Conservation (phyloP, 768 basidiomycete genomes). For the Xerocomus brunneocitrinus region DNA sequence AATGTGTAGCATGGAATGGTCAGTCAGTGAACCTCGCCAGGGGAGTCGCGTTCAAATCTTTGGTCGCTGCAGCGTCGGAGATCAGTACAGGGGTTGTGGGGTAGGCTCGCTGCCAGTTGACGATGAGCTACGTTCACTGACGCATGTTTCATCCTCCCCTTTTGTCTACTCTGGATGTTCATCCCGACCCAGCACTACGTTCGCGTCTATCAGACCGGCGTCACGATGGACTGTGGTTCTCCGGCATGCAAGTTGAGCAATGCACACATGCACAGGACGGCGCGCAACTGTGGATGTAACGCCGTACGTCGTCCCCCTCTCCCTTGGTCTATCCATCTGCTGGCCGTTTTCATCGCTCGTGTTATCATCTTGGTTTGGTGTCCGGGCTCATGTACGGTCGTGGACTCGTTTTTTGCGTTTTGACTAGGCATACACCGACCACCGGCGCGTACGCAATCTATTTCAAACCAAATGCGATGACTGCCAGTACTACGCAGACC, state of each 20-base stretch:
- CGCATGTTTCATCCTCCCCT: background rate
- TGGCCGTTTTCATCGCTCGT: background rate
- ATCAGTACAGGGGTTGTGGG: slow-evolving; percentile 42
- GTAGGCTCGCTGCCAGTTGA: slow-evolving; percentile 21
- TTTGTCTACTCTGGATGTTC: background rate
- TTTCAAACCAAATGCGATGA: slow-evolving; percentile 61
- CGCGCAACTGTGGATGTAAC: slow-evolving; percentile 54
- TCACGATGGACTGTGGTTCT: slow-evolving; percentile 50
- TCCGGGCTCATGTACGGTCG: background rate
- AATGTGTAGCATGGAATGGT: slow-evolving; percentile 64
- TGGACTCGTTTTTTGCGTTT: background rate
- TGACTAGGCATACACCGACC: slow-evolving; percentile 39
- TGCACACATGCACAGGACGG: slow-evolving; percentile 56
- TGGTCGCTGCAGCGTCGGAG: slow-evolving; percentile 30
- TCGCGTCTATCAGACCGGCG: slow-evolving; percentile 57
- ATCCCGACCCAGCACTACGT: slow-evolving; percentile 52
- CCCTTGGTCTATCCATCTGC: background rate
- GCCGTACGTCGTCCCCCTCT: slow-evolving; percentile 25
- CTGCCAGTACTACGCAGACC: slow-evolving; percentile 40
- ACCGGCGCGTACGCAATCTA: slow-evolving; percentile 56
- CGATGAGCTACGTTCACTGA: slow-evolving; percentile 3
- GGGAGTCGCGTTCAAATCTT: slow-evolving; percentile 7
- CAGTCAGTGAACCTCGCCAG: slow-evolving; percentile 9
- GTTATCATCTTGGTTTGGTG: background rate
- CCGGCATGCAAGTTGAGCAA: slow-evolving; percentile 49